Conservation (phyloP, 2,329 filamentous ascomycete genomes). For the Nakataea oryzae region DNA sequence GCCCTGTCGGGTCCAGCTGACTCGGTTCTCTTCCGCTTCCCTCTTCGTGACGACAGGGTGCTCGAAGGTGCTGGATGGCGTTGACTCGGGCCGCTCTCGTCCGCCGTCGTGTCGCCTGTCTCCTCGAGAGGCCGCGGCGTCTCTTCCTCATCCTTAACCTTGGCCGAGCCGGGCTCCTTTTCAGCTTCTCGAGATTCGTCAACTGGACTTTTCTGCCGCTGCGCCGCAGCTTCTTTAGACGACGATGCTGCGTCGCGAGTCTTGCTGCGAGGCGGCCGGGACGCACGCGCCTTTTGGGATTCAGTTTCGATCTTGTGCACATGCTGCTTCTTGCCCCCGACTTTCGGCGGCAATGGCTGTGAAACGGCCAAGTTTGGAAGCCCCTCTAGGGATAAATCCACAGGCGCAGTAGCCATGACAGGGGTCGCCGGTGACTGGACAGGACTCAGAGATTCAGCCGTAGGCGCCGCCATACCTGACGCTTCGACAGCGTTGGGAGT, state of each 20-base stretch:
- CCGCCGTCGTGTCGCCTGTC: conserved; percentile 42
- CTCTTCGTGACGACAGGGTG: conserved; percentile 22
- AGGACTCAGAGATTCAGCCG: conserved; percentile 49
- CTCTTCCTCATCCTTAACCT: conserved; percentile 48
- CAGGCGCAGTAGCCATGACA: conserved; percentile 11
- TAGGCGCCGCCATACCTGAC: conserved; percentile 36
- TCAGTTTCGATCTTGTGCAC: conserved; percentile 14
- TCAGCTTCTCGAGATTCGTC: conserved; percentile 26
- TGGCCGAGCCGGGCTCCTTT: conserved; percentile 29
- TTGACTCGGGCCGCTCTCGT: conserved; percentile 36
- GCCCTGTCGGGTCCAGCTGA: conserved; percentile 22
- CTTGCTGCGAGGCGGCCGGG: conserved; percentile 4
- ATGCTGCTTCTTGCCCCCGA: conserved; percentile 16
- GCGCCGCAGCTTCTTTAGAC: not conserved
- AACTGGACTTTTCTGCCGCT: not conserved
- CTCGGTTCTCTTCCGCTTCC: conserved; percentile 49
- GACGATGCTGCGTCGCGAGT: not conserved
- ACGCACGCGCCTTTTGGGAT: not conserved
- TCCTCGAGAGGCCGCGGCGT: conserved; percentile 46
- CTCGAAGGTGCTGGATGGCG: conserved; percentile 24
- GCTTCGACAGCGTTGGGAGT: conserved; percentile 35
- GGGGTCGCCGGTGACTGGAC: conserved; percentile 27
- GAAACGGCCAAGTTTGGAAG: not conserved
- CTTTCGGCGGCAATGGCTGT: conserved; percentile 5
- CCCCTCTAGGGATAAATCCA: not conserved